Evolutionary conservation across 2,329 filamentous ascomycete species (phyloP), one percentile per base, ranked within the genome.

Genomic region (Ilyonectria robusta): DNA sequence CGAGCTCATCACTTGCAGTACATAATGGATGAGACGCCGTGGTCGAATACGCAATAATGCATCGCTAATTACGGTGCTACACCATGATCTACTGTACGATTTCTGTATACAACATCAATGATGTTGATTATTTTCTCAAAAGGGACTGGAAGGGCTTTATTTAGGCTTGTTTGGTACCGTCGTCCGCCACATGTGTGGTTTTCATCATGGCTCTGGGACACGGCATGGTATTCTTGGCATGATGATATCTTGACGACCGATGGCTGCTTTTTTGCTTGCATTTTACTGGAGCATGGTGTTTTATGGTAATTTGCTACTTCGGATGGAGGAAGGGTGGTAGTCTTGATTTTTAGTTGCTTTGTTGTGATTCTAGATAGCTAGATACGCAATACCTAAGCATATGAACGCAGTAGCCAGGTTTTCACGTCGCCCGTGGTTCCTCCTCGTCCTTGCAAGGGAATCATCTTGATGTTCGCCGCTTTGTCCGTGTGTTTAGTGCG

Each of bases 201-300:
- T 65, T 42, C 42, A 37, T 63, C 56, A 58, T 51, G 53, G 51
- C 47, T 35, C 29, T 35, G n/a, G 65, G 37, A 42, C 44, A 40
- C 35, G 23, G 60, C 56, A 68, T 71, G 68, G 65, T 46, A 59
- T 53, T 70, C 69, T 69, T 57, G 65, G 69, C 67, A 67, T 69
- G 59, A 75, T 55, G 67, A 72, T 60, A 70, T 76, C 65, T 72
- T 69, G 55, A 55, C 57, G 68, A 65, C 62, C 62, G 58, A 66
- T 56, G 58, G 51, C 47, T 62, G 42, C 37, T 65, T 42, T 33
- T 70, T 55, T 66, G 62, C 50, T 66, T 68, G 63, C 51, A 59
- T 63, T 57, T 59, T 6, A 42, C 61, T 40, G 59, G 42, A 62
- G 59, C 48, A 59, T 50, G 70, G 70, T 44, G 68, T 64, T 54